Conservation (phyloP, 2,329 filamentous ascomycete genomes). For the Fusarium pseudocircinatum region DNA sequence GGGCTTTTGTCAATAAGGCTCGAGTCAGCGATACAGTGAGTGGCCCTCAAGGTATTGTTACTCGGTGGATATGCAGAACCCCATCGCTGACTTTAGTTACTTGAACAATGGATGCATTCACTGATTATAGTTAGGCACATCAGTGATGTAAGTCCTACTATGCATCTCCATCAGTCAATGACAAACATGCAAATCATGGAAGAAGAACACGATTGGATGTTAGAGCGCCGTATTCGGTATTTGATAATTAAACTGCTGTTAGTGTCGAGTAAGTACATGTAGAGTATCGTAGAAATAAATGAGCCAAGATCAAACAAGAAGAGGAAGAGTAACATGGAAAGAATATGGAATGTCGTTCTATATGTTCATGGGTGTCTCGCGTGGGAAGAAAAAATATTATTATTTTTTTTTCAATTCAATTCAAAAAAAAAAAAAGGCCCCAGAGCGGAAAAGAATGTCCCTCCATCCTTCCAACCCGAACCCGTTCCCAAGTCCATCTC, state of each 20-base stretch:
- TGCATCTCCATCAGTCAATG: slow-evolving; percentile 6
- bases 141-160: not conserved
- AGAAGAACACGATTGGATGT: not conserved
- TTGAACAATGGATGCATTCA: not conserved
- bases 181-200: not conserved
- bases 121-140: not conserved
- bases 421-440: not conserved
- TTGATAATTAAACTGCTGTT: not conserved
- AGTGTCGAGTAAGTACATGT: not conserved
- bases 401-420: too few relatives aligned
- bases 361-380: not conserved
- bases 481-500: slow-evolving; percentile 7
- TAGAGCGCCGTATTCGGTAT: not conserved
- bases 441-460: slow-evolving; percentile 24
- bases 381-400: not conserved
- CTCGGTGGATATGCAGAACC: not conserved
- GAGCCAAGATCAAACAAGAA: not conserved
- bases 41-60: not conserved
- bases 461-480: slow-evolving; percentile 21
- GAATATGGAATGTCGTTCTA: not conserved
- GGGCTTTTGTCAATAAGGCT: not conserved
- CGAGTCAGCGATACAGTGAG: slow-evolving; percentile 17
- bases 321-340: not conserved
- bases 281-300: not conserved
- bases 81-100: not conserved